These are phyloP conservation scores for Anisodus tanguticus DNA, from an alignment of 257 asterid genomes.

Conservation along the genomic window DNA sequence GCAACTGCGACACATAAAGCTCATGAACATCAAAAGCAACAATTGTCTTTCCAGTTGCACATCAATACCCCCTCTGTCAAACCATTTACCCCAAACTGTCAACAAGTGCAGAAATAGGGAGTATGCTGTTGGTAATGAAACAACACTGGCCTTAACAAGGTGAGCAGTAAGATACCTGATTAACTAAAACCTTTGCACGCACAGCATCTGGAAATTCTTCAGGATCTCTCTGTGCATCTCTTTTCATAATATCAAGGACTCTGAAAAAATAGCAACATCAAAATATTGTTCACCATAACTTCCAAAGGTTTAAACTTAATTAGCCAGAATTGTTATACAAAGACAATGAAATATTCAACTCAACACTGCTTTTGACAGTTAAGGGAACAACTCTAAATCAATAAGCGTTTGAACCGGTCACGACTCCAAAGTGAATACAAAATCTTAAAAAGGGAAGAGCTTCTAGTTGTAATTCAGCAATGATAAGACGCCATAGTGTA, in stretches of 20 bases:
- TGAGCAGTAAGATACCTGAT: conserved; percentile 59
- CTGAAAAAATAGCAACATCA: conserved; percentile 51
- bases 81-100: neutral
- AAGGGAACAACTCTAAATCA: neutral
- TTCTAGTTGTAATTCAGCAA: neutral
- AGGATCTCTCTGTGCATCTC: conserved; percentile 91
- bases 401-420: neutral
- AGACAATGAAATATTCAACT: neutral
- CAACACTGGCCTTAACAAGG: conserved; percentile 25
- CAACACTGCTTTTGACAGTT: neutral
- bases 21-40: neutral
- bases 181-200: conserved; percentile 68
- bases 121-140: neutral
- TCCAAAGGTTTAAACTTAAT: neutral
- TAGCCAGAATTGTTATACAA: neutral
- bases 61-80: neutral
- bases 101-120: neutral
- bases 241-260: conserved; percentile 87
- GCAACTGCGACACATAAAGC: neutral
- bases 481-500: too few species aligned
- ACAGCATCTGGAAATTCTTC: conserved; percentile 69
- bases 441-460: conserved; percentile 1
- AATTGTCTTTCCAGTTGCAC: neutral
- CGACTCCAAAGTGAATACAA: neutral
- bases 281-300: neutral